These are phyloP conservation scores for Alternaria longipes DNA, from an alignment of 2,329 filamentous ascomycete species.

Conservation along the genomic window DNA sequence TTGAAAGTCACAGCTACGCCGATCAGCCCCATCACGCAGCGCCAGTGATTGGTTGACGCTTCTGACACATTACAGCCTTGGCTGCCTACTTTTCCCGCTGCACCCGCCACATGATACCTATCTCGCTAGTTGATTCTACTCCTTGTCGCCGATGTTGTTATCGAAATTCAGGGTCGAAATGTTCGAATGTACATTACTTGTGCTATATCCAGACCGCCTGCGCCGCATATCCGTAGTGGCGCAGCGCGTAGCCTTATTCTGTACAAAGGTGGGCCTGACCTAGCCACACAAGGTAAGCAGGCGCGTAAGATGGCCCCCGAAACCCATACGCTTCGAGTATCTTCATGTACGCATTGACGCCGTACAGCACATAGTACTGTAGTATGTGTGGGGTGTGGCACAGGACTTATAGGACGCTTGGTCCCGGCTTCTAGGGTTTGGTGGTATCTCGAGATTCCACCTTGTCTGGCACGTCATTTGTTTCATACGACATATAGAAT, in stretches of 20 bases:
- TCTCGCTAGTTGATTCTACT: background rate
- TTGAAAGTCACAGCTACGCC: constrained; percentile 15
- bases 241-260: constrained; percentile 21
- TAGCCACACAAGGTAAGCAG: constrained; percentile 17
- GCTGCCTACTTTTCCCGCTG: constrained; percentile 3
- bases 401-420: constrained; percentile 17
- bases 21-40: constrained; percentile 15
- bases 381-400: constrained; percentile 10
- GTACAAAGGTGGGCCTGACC: constrained; percentile 13
- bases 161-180: background rate
- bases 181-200: constrained; percentile 4
- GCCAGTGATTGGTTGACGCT: constrained; percentile 8
- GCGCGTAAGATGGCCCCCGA: constrained; percentile 24
- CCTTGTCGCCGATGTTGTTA: background rate
- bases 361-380: constrained; percentile 20
- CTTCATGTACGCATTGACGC: constrained; percentile 19
- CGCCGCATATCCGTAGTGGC: constrained; percentile 33
- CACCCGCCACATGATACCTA: background rate
- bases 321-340: constrained; percentile 3
- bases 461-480: constrained; percentile 8
- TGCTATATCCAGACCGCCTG: constrained; percentile 16
- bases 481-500: constrained; percentile 12
- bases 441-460: background rate
- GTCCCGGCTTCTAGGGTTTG: background rate
- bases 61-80: constrained; percentile 1